Evolutionary conservation across 2,329 filamentous ascomycete genomes (phyloP).

Genomic region (Cordyceps cateniannulata): DNA sequence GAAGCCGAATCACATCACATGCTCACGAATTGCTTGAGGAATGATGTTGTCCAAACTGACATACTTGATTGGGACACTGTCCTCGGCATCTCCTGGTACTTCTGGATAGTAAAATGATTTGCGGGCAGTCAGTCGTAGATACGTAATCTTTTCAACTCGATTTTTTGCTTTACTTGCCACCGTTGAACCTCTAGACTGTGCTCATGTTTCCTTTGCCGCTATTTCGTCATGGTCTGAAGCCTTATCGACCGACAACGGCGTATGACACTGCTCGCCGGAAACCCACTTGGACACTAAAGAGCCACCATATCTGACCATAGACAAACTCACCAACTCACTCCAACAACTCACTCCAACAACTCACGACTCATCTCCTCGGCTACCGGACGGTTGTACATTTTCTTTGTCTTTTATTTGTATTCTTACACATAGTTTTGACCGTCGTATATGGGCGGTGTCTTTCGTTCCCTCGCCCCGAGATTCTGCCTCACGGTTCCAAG

Average conservation of each 20-base stretch:
- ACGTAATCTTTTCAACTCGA: too few relatives aligned
- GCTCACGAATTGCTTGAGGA: neutral
- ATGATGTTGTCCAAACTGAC: too few relatives aligned
- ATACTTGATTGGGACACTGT: too few relatives aligned
- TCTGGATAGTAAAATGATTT: too few relatives aligned
- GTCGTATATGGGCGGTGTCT: neutral
- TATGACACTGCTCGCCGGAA: constrained; percentile 6
- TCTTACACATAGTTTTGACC: neutral
- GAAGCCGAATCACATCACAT: neutral
- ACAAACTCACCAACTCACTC: neutral
- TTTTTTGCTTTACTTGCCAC: too few relatives aligned
- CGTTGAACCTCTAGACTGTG: neutral
- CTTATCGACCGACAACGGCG: neutral
- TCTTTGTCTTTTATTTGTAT: neutral
- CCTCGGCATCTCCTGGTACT: too few relatives aligned
- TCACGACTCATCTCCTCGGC: neutral
- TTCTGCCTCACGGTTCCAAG: neutral
- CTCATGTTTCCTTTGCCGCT: too few relatives aligned
- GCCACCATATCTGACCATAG: neutral
- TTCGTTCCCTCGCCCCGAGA: neutral
- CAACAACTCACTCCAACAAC: neutral
- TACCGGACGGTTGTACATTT: neutral
- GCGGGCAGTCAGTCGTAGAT: too few relatives aligned
- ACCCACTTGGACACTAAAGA: neutral
- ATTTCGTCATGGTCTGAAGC: neutral